Conservation (phyloP, 257 asterid species). For the Ilex aquifolium region DNA sequence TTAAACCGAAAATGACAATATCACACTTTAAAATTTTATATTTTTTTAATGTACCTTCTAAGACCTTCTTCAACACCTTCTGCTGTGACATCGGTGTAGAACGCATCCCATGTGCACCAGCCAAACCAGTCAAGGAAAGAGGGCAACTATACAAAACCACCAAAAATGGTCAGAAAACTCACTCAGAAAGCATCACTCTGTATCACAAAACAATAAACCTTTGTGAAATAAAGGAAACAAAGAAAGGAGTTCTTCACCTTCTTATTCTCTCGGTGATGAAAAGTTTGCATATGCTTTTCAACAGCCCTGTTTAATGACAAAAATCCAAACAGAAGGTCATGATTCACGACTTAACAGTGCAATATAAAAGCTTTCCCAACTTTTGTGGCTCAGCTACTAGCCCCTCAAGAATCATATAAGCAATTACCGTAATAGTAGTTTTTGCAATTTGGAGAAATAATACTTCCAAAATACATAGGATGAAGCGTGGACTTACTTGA, state of each 20-base stretch:
- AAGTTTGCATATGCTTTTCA: constrained; percentile 85
- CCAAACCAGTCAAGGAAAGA: constrained; percentile 92
- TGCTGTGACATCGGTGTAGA: constrained; percentile 95
- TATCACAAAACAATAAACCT: too few relatives aligned
- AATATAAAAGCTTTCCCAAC: too few relatives aligned
- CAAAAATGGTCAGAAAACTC: neutral
- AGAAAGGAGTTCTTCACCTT: constrained; percentile 35
- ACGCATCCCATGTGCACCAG: constrained; percentile 99
- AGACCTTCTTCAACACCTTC: constrained; percentile 96
- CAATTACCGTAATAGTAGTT: too few relatives aligned
- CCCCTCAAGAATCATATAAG: too few relatives aligned
- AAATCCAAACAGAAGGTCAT: neutral
- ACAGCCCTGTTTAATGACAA: constrained; percentile 52
- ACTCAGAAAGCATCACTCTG: too few relatives aligned
- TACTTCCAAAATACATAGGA: too few relatives aligned
- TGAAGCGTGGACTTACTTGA: constrained; percentile 53
- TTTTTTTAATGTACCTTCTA: constrained; percentile 35
- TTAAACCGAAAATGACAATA: neutral
- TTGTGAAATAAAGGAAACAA: neutral
- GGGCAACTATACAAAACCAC: constrained; percentile 50
- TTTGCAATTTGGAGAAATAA: too few relatives aligned
- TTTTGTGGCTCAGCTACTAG: too few relatives aligned
- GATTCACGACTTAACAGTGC: neutral
- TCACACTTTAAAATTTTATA: neutral
- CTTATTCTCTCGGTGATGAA: constrained; percentile 83